Percentiles rank a stretch among this genome's conserved stretches.
Conservation (phyloP, 1,284 basidiomycete genomes). For the Albatrellus sp. region DNA sequence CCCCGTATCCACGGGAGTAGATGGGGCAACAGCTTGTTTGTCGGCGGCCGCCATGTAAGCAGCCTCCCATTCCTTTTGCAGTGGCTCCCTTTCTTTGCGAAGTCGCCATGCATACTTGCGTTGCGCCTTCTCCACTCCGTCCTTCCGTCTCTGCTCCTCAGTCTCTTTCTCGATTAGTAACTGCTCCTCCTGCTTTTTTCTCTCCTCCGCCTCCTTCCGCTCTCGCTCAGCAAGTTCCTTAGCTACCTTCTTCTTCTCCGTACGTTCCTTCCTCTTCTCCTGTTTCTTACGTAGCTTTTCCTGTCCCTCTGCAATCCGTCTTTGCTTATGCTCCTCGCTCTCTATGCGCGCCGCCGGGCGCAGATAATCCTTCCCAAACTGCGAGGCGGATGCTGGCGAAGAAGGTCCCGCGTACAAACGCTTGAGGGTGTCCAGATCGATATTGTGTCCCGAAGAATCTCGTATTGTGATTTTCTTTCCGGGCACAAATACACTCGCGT, state of each 20-base stretch:
- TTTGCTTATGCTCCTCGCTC: conserved; percentile 41
- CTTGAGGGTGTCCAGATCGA: conserved; percentile 41
- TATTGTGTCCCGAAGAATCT: conserved; percentile 43
- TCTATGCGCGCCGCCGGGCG: conserved; percentile 35
- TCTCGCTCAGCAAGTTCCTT: too few species aligned
- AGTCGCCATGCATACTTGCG: too few species aligned
- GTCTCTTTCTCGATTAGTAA: conserved; percentile 15
- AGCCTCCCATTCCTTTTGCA: conserved; percentile 23
- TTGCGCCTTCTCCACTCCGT: conserved; percentile 16
- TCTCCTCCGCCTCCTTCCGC: conserved; percentile 18
- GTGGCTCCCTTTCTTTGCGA: conserved; percentile 23
- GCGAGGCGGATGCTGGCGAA: conserved; percentile 19
- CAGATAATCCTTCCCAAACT: conserved; percentile 1
- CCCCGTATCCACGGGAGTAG: conserved; percentile 3
- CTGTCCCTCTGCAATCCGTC: conserved; percentile 31
- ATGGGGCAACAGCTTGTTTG: conserved; percentile 15
- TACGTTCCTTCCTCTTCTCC: conserved; percentile 22
- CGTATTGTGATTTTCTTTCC: conserved; percentile 38
- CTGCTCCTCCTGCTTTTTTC: conserved; percentile 12
- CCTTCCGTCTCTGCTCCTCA: conserved; percentile 21
- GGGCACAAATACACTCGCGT: conserved; percentile 55
- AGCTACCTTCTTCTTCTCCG: conserved; percentile 19
- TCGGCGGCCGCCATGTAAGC: conserved; percentile 19
- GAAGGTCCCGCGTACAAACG: conserved; percentile 16
- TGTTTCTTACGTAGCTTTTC: conserved; percentile 27